These are phyloP conservation scores for Sistotremastrum niveocremeum DNA, from an alignment of 768 basidiomycete species.

Conservation along the genomic window DNA sequence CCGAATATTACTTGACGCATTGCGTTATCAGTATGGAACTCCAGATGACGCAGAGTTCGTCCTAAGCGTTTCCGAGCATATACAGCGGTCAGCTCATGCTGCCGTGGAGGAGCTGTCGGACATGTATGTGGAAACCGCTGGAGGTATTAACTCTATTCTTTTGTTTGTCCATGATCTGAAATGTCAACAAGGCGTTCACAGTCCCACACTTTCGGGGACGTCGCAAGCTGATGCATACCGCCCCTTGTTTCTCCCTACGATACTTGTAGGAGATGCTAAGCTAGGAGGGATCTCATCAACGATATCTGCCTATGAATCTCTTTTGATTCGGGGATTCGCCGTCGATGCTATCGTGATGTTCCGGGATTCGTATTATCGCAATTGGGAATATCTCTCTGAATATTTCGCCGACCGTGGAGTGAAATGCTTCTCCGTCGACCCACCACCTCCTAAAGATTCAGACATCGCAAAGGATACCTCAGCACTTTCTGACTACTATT, in stretches of 20 bases:
- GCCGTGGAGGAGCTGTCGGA: conserved; percentile 23
- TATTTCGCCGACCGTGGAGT: conserved; percentile 71
- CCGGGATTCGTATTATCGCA: conserved; percentile 75
- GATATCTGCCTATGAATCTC: conserved; percentile 85
- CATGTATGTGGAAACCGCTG: conserved; percentile 89
- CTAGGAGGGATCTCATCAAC: conserved; percentile 93
- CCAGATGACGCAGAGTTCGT: conserved; percentile 59
- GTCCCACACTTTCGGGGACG: conserved; percentile 70
- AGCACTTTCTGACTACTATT: conserved; percentile 63
- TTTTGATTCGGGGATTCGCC: conserved; percentile 79
- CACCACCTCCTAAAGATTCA: conserved; percentile 40
- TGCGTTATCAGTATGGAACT: conserved; percentile 14
- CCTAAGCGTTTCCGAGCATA: conserved; percentile 46
- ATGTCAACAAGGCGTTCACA: conserved; percentile 63
- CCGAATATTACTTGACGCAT: conserved; percentile 1
- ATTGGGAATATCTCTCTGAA: conserved; percentile 64
- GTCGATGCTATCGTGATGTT: conserved; percentile 78
- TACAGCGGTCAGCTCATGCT: conserved; percentile 36
- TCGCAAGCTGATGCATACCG: conserved; percentile 81
- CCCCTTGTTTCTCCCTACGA: conserved; percentile 72
- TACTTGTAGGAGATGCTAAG: conserved; percentile 77
- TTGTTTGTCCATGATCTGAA: conserved; percentile 5
- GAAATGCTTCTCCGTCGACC: conserved; percentile 35
- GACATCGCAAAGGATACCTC: conserved; percentile 32
- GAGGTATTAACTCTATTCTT: conserved; percentile 47